These are phyloP conservation scores for Triglochin maritima DNA, from an alignment of 106 monocot genomes.

Conservation along the genomic window DNA sequence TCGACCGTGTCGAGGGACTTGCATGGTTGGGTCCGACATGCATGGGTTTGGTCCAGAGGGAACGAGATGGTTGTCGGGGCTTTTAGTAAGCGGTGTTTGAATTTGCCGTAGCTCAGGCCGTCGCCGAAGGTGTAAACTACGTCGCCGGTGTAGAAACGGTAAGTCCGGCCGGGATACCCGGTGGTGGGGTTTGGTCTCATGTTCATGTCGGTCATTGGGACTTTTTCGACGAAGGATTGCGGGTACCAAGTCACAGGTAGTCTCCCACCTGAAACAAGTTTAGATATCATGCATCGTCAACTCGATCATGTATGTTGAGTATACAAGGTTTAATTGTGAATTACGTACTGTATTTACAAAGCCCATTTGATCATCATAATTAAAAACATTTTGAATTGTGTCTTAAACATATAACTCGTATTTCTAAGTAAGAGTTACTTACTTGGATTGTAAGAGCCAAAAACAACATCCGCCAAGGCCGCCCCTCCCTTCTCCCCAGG, in stretches of 20 bases:
- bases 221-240: constrained; percentile 46
- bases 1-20: constrained; percentile 39
- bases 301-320: too few relatives aligned
- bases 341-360: neutral
- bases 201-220: constrained; percentile 86
- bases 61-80: constrained; percentile 49
- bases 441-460: constrained; percentile 83
- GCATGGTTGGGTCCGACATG: constrained; percentile 39
- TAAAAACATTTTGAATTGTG: neutral
- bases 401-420: too few relatives aligned
- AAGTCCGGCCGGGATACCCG: constrained; percentile 80
- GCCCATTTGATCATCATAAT: neutral
- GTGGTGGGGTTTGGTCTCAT: constrained; percentile 70
- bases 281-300: neutral
- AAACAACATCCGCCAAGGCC: constrained; percentile 73
- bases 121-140: constrained; percentile 71
- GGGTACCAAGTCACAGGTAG: constrained; percentile 93
- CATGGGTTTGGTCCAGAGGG: constrained; percentile 41
- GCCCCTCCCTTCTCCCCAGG: constrained; percentile 85
- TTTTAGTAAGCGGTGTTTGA: constrained; percentile 39
- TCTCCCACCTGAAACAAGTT: constrained; percentile 47
- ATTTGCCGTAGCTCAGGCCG: constrained; percentile 69
- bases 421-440: constrained; percentile 13
- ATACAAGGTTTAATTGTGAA: neutral
- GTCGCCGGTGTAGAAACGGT: constrained; percentile 91